Conservation (phyloP, 169 alveolate genomes). For the Plasmodium yoelii region DNA sequence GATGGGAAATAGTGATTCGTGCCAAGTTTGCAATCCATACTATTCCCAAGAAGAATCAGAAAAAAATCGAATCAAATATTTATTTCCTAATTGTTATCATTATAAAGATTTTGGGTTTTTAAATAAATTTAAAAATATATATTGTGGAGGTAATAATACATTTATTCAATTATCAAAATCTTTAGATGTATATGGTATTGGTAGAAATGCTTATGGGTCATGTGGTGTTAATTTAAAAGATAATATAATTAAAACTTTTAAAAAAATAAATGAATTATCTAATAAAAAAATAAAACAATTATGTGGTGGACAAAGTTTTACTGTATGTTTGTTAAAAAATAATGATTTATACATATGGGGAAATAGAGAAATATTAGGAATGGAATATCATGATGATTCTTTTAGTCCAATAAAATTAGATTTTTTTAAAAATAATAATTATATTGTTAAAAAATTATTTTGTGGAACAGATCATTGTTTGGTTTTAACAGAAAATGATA, state of each 20-base stretch:
- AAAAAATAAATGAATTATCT: conserved; percentile 77
- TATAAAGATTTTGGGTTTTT: conserved; percentile 75
- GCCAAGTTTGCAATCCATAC: conserved; percentile 78
- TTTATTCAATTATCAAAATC: conserved; percentile 81
- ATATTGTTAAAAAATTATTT: conserved; percentile 13
- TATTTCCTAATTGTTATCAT: conserved; percentile 58
- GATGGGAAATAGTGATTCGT: conserved; percentile 85
- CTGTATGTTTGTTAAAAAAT: conserved; percentile 83
- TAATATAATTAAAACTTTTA: conserved; percentile 63
- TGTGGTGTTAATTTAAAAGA: conserved; percentile 84
- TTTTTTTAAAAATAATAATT: conserved; percentile 31
- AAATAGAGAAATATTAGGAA: conserved; percentile 80
- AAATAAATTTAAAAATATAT: conserved; percentile 76
- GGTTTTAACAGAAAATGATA: conserved; percentile 54
- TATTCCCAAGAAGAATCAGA: conserved; percentile 44
- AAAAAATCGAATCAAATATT: conserved; percentile 44
- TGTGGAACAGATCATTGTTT: conserved; percentile 76
- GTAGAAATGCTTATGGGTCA: conserved; percentile 90
- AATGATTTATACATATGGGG: conserved; percentile 89
- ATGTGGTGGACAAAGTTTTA: conserved; percentile 90
- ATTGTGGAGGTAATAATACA: conserved; percentile 88
- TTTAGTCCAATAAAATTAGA: conserved; percentile 32
- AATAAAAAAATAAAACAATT: conserved; percentile 78
- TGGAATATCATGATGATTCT: conserved; percentile 68
- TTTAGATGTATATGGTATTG: conserved; percentile 85